These are phyloP conservation scores for Polygonum aviculare DNA, from an alignment of 148 eudicot genomes.

Conservation along the genomic window DNA sequence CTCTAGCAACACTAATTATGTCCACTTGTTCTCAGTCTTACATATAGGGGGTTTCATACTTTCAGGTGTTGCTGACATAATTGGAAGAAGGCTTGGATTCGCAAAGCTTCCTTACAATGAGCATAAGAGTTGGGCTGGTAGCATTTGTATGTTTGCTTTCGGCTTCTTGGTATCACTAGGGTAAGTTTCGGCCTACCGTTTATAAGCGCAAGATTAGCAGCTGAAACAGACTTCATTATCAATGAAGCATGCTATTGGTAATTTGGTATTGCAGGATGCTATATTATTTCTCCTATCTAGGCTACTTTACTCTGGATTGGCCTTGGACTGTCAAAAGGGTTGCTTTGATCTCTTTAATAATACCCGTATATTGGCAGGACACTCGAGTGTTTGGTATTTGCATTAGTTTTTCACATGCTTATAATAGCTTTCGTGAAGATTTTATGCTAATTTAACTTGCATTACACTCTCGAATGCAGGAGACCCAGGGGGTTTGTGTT, in stretches of 20 bases:
- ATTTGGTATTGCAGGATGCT: conserved; percentile 51
- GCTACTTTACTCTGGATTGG: conserved; percentile 74
- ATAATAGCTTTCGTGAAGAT: background rate
- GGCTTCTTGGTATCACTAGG: conserved; percentile 69
- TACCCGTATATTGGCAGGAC: conserved; percentile 66
- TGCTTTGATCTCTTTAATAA: conserved; percentile 43
- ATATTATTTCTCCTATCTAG: conserved; percentile 67
- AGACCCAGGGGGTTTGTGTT: conserved; percentile 95
- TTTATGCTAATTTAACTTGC: background rate
- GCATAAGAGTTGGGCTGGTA: conserved; percentile 90
- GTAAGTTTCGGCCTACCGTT: conserved; percentile 26
- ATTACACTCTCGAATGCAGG: conserved; percentile 34
- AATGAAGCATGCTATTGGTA: background rate
- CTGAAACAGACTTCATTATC: background rate
- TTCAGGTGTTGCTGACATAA: conserved; percentile 82
- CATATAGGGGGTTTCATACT: background rate
- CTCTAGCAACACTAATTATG: background rate
- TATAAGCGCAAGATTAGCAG: background rate
- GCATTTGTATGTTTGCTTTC: conserved; percentile 75
- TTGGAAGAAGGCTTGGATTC: conserved; percentile 79
- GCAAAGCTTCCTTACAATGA: conserved; percentile 67
- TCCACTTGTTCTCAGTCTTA: background rate
- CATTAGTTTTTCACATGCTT: background rate
- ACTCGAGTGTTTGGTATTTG: conserved; percentile 81
- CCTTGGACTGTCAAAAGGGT: conserved; percentile 36